Conservation (phyloP, 495 filamentous ascomycete genomes). For the Acidomyces sp. region DNA sequence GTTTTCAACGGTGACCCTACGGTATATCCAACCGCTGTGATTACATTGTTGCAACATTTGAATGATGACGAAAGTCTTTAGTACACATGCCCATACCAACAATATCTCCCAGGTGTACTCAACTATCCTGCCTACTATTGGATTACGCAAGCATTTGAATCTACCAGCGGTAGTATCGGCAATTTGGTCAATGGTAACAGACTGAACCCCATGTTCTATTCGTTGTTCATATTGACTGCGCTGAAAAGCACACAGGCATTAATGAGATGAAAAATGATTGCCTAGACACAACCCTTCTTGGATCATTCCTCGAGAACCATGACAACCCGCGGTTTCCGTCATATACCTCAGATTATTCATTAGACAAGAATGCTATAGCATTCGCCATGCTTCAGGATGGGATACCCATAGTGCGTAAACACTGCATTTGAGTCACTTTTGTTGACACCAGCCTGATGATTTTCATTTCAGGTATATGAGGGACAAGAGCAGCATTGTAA, state of each 20-base stretch:
- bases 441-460: too few species aligned
- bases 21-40: too few species aligned
- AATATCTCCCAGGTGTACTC: conserved; percentile 46
- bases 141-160: background rate
- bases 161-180: background rate
- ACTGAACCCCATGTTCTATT: too few species aligned
- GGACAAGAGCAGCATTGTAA: conserved; percentile 62
- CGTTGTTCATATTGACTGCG: too few species aligned
- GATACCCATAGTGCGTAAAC: conserved; percentile 53
- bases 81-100: conserved; percentile 58
- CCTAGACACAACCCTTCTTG: conserved; percentile 49
- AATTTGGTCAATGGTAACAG: background rate
- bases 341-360: conserved; percentile 30
- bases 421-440: too few species aligned
- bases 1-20: conserved; percentile 48
- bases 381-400: conserved; percentile 60
- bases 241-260: too few species aligned
- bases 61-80: too few species aligned
- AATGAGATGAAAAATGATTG: conserved; percentile 33
- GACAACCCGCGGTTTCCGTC: conserved; percentile 37
- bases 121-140: conserved; percentile 38
- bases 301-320: conserved; percentile 71
- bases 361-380: conserved; percentile 55
- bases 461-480: too few species aligned
- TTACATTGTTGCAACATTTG: too few species aligned